Percentiles rank a stretch among this genome's conserved stretches.
Conservation (phyloP, 306 rosid species). For the Sicyos edulis region DNA sequence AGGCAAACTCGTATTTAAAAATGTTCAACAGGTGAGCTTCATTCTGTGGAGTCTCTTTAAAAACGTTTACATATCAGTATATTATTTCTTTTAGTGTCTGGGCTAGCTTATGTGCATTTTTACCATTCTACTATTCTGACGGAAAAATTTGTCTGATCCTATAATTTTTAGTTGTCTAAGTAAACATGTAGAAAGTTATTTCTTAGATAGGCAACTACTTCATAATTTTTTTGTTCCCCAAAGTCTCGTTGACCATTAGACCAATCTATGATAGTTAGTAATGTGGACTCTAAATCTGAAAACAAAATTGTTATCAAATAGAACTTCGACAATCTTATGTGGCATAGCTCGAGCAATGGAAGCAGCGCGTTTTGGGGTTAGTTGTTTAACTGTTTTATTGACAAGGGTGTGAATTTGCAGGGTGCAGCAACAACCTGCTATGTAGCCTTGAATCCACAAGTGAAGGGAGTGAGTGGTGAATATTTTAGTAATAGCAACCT, state of each 20-base stretch:
- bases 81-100: too few relatives aligned
- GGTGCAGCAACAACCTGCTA: constrained; percentile 92
- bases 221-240: too few relatives aligned
- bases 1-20: constrained; percentile 49
- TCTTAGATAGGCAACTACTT: too few relatives aligned
- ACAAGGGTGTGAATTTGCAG: constrained; percentile 31
- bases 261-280: too few relatives aligned
- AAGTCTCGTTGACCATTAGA: too few relatives aligned
- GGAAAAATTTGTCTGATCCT: too few relatives aligned
- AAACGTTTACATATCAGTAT: too few relatives aligned
- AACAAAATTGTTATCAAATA: neutral
- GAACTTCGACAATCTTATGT: neutral
- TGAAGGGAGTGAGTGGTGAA: constrained; percentile 52
- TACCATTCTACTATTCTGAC: too few relatives aligned
- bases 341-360: neutral
- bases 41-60: neutral
- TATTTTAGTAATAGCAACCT: constrained; percentile 52
- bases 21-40: constrained; percentile 55
- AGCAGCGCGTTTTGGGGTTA: neutral
- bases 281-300: neutral
- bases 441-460: constrained; percentile 64
- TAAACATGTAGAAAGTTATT: too few relatives aligned
- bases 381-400: neutral
- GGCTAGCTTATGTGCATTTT: too few relatives aligned
- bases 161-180: too few relatives aligned